These are phyloP conservation scores for Xylaria flabelliformis DNA, from an alignment of 495 filamentous ascomycete species.

Conservation along the genomic window DNA sequence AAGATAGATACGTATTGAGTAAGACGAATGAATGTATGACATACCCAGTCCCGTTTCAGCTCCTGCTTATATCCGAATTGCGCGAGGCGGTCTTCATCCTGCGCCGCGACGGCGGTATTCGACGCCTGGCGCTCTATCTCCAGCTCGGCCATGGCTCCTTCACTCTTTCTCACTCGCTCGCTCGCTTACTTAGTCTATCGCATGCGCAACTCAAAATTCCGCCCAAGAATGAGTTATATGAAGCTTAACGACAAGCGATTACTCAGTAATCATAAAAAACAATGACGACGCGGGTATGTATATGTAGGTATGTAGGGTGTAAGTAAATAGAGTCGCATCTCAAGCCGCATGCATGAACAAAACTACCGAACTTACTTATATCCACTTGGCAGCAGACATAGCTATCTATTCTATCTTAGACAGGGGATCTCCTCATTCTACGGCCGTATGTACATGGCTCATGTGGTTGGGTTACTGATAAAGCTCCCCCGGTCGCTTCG, in stretches of 20 bases:
- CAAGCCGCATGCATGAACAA: neutral
- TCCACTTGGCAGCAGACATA: neutral
- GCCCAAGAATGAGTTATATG: neutral
- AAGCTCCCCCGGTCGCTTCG: constrained; percentile 2
- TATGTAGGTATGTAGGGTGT: neutral
- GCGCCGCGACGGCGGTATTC: constrained; percentile 40
- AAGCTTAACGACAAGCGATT: neutral
- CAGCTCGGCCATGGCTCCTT: constrained; percentile 31
- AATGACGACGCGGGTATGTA: neutral
- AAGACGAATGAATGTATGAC: neutral
- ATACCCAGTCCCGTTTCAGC: constrained; percentile 62
- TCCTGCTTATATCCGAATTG: constrained; percentile 70
- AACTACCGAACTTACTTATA: constrained; percentile 1
- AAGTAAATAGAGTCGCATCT: neutral
- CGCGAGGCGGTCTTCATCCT: constrained; percentile 62
- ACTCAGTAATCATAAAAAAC: neutral
- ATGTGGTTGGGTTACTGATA: constrained; percentile 8
- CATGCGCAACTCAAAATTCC: neutral
- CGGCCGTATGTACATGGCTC: neutral
- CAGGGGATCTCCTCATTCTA: neutral
- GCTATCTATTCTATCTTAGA: neutral
- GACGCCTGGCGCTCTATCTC: constrained; percentile 37
- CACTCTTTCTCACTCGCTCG: no score
- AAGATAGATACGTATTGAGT: neutral
- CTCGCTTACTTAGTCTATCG: neutral